A percentile compares a stretch with the other conserved stretches of the same genome.
Conservation (phyloP, 116 monocot genomes). For the Iris pallida region DNA sequence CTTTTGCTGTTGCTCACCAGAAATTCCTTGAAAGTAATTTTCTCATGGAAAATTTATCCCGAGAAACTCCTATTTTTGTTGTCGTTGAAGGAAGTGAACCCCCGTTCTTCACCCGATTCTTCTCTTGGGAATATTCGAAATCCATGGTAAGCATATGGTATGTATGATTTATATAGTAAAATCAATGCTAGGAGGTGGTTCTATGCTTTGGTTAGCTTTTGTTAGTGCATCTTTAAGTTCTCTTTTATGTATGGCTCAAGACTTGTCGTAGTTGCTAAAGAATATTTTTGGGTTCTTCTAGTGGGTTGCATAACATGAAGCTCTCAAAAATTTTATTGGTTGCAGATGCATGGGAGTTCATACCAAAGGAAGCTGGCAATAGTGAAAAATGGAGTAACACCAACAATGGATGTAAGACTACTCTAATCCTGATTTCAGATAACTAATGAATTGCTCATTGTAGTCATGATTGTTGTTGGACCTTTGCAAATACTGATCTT, state of each 20-base stretch:
- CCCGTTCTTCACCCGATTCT: slow-evolving; percentile 65
- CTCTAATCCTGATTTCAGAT: too few relatives aligned
- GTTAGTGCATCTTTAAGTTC: too few relatives aligned
- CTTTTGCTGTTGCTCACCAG: slow-evolving; percentile 3
- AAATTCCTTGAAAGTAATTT: slow-evolving; percentile 16
- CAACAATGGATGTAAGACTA: slow-evolving; percentile 39
- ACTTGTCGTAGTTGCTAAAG: background rate
- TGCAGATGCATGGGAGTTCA: slow-evolving; percentile 84
- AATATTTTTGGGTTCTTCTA: slow-evolving; percentile 4
- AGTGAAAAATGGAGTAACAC: slow-evolving; percentile 47
- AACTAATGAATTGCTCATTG: too few relatives aligned
- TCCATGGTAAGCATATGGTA: slow-evolving; percentile 32
- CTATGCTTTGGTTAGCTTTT: background rate
- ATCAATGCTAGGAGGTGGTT: background rate
- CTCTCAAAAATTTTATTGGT: slow-evolving; percentile 9
- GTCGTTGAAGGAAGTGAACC: slow-evolving; percentile 65
- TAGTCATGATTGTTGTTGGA: too few relatives aligned
- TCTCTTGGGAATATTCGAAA: slow-evolving; percentile 70
- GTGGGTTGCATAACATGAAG: background rate
- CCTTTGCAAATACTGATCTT: too few relatives aligned
- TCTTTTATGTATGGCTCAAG: background rate
- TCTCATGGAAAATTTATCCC: slow-evolving; percentile 29
- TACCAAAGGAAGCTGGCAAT: slow-evolving; percentile 78
- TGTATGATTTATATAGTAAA: background rate
- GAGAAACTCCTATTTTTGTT: slow-evolving; percentile 52